phyloP scores from a whole-genome alignment of 2,329 filamentous ascomycete species.

The Calonectria hawksworthii region DNA sequence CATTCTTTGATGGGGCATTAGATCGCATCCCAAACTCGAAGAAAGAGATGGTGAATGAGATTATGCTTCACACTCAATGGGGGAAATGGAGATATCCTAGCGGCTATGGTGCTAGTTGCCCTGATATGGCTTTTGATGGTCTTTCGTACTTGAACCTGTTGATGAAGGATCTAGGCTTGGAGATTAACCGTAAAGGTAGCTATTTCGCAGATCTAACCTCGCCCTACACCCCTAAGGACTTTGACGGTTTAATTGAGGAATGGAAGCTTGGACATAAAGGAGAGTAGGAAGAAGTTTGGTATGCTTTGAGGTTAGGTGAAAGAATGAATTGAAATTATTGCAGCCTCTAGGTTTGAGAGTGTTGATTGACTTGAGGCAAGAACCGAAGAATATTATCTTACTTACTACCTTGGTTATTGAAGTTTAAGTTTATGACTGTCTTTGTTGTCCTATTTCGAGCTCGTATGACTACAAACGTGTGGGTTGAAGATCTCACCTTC shows the following conservation, averaged over 20 bases:
- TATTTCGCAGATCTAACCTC: conserved; percentile 31
- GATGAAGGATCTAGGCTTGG: conserved; percentile 74
- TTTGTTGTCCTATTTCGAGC: too few species aligned
- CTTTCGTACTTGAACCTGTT: conserved; percentile 70
- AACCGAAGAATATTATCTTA: too few species aligned
- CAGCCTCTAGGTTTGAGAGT: too few species aligned
- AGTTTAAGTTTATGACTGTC: too few species aligned
- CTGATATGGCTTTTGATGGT: conserved; percentile 84
- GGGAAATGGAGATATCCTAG: conserved; percentile 77
- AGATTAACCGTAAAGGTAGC: conserved; percentile 42
- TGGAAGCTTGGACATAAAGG: conserved; percentile 30
- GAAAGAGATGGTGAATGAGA: conserved; percentile 61
- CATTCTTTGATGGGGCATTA: conserved; percentile 67
- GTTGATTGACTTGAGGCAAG: too few species aligned
- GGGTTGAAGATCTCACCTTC: too few species aligned
- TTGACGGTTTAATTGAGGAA: conserved; percentile 43
- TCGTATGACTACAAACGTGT: too few species aligned
- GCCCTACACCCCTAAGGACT: conserved; percentile 42
- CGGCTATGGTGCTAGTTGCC: conserved; percentile 72
- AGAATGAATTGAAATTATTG: too few species aligned
- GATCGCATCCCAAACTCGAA: conserved; percentile 51
- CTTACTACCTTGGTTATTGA: too few species aligned
- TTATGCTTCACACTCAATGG: conserved; percentile 76
- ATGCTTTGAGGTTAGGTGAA: not conserved
- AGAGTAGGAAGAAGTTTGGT: not conserved